Base-by-base conservation (phyloP, 202 grass and related monocot genomes). In the Miscanthus sacchariflorus region DNA sequence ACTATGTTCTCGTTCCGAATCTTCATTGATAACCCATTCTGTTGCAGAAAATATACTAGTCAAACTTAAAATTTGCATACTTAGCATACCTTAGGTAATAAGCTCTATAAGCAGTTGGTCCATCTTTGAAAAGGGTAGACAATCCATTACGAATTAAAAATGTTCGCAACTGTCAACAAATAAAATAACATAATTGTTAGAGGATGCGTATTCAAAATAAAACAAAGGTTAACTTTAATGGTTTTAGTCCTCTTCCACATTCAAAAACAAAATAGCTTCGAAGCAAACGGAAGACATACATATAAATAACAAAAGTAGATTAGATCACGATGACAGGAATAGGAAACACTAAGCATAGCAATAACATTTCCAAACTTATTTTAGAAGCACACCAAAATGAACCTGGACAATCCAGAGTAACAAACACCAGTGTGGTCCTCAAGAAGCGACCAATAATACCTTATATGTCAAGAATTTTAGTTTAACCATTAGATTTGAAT, bases 401-500 rank as follows among this genome's bases (percentile, higher is more conserved):
- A 44, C 25, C 56, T 56, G 50, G 24, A 66, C 48, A 86, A 87
- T 61, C 15, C 61, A 68, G 48, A n/a, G 58, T 87, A 68, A 84
- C 43, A 3, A 83, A 64, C 7, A 17, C n/a, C 74, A 24, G 15
- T 48, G 68, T 67, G 52, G 74, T 67, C 44, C 14, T 83, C 77
- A 83, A 87, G 24, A 65, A 69, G 10, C 66, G 11, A 68, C 46
- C 19, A 59, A 49, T 48, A 45, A 84, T 6, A 93, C 96, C 89
- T 99, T 99, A 74, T 99, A 99, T 52, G 96, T 96, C 81, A 99
- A 82, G 89, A 99, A 99, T 89, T 99, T 99, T 74, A 99, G 84
- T 76, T 99, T 99, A 72, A 99, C 93, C 96, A 99, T 99, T 64
- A 99, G 79, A 89, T 96, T 96, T 91, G 65, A 93, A 93, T 99